Percentiles rank a stretch among this genome's conserved stretches.
These are phyloP conservation scores for Clausena lansium DNA, from an alignment of 345 rosid species.

Conservation along the genomic window DNA sequence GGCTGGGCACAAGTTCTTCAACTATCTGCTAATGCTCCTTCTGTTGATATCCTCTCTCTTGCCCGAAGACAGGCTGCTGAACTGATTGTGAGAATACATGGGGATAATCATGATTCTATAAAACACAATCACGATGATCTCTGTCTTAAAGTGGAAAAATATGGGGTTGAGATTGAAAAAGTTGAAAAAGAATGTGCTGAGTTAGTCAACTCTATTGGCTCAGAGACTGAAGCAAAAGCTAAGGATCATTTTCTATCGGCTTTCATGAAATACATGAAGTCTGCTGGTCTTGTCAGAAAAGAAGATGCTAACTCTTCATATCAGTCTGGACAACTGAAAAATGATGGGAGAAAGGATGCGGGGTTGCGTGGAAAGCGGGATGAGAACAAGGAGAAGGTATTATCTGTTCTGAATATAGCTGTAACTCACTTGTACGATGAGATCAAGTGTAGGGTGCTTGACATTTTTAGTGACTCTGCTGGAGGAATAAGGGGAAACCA, in stretches of 20 bases:
- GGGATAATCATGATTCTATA: conserved; percentile 49
- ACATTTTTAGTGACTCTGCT: conserved; percentile 36
- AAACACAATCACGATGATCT: conserved; percentile 54
- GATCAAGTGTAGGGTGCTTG: conserved; percentile 47
- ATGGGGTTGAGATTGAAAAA: conserved; percentile 56
- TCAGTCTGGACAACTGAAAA: conserved; percentile 30
- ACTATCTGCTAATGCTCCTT: conserved; percentile 63
- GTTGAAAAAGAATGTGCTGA: conserved; percentile 62
- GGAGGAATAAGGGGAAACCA: conserved; percentile 36
- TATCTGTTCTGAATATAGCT: conserved; percentile 52
- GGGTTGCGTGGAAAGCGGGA: conserved; percentile 35
- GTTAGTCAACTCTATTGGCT: conserved; percentile 57
- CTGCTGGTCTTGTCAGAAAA: conserved; percentile 50
- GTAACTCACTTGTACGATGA: conserved; percentile 56
- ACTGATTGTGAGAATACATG: conserved; percentile 48
- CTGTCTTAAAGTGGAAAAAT: conserved; percentile 55
- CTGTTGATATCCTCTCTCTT: conserved; percentile 63
- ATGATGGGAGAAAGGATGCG: conserved; percentile 36
- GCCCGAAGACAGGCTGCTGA: conserved; percentile 79
- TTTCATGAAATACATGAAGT: conserved; percentile 67
- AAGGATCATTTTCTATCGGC: conserved; percentile 70
- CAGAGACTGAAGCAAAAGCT: conserved; percentile 65
- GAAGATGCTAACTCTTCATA: conserved; percentile 39
- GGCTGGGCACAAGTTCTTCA: conserved; percentile 84
- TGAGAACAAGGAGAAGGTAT: conserved; percentile 60